Conservation (phyloP, 2,329 filamentous ascomycete species). For the Penicillium sp. region DNA sequence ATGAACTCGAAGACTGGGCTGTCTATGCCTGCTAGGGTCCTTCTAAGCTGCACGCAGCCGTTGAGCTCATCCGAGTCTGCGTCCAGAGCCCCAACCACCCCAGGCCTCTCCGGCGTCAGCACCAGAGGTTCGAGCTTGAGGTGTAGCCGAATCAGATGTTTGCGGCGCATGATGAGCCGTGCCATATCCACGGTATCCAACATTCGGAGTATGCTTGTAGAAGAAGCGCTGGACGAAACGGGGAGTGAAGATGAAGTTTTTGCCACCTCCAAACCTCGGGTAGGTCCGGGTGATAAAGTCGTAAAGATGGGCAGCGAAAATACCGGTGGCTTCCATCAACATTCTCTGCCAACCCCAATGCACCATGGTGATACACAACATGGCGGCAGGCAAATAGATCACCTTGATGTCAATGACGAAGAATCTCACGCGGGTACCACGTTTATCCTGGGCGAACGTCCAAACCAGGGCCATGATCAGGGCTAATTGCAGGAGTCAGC, state of each 20-base stretch:
- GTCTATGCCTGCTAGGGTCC: not conserved
- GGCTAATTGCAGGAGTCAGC: conserved; percentile 60
- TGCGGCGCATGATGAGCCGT: conserved; percentile 59
- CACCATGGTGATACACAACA: conserved; percentile 76
- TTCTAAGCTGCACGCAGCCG: not conserved
- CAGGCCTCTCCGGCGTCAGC: conserved; percentile 39
- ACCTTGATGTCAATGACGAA: conserved; percentile 84
- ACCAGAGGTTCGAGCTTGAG: conserved; percentile 38
- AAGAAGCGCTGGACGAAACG: conserved; percentile 72
- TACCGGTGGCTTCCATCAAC: conserved; percentile 72
- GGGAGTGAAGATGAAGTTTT: conserved; percentile 77
- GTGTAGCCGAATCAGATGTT: conserved; percentile 19
- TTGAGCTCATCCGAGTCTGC: conserved; percentile 48
- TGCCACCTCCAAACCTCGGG: conserved; percentile 85
- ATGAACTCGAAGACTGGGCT: not conserved
- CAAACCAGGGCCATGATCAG: conserved; percentile 82
- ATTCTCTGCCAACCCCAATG: conserved; percentile 63
- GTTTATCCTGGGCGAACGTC: conserved; percentile 84
- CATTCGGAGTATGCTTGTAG: conserved; percentile 52
- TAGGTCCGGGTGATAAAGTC: conserved; percentile 89
- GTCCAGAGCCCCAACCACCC: conserved; percentile 48
- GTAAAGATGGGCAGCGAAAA: conserved; percentile 85
- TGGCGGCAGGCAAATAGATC: conserved; percentile 78
- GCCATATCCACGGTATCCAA: conserved; percentile 64
- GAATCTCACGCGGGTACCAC: conserved; percentile 75